Base-by-base conservation (phyloP, 202 grass and related monocot genomes). In the Schoenoplectus triqueter region DNA sequence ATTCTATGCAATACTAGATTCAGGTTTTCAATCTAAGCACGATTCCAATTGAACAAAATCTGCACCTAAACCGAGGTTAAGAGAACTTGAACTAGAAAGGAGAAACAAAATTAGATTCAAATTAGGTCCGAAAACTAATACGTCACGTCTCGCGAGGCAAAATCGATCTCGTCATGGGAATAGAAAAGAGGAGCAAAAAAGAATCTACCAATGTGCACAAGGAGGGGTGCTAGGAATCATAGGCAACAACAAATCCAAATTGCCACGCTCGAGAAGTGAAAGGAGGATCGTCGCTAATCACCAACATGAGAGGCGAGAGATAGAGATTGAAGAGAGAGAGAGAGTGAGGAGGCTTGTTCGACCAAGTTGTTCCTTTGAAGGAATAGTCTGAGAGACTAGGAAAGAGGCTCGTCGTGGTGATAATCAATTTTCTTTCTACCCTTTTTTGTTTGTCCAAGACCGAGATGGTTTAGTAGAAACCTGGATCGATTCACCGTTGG, bases 151-250 rank as follows among this genome's bases (percentile, higher is more conserved):
- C 62, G 0, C 11, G 1, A 64, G n/a, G 0, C 20, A 14, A n/a
- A 77, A 57, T 56, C 21, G 51, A 77, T 77, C 51, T 41, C 5
- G 13, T 40, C 73, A 40, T 1, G 21, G 21, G 22, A 55, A 56
- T 39, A 76, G 49, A 13, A 56, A 67, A 82, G 5, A 40, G 64
- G 41, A 82, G 31, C 20, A 82, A 54, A 68, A 6, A 6, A 68
- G 47, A 20, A 39, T 41, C 45, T 60, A 78, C 54, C 54, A 17
- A 47, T 83, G 57, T 10, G 14, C 41, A 1, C 1, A 15, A 66
- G 80, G 56, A 4, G 6, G 6, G 62, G 31, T 57, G 81, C 81
- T 83, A 83, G 81, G 81, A 70, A 71, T 54, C 81, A 55, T 40
- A 19, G 65, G 46, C 69, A 17, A 39, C 49, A 18, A 45, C 47